Evolutionary conservation across 2,329 filamentous ascomycete genomes (phyloP), one percentile per base, ranked within the genome.

Genomic region (Ceratocystis papillata): DNA sequence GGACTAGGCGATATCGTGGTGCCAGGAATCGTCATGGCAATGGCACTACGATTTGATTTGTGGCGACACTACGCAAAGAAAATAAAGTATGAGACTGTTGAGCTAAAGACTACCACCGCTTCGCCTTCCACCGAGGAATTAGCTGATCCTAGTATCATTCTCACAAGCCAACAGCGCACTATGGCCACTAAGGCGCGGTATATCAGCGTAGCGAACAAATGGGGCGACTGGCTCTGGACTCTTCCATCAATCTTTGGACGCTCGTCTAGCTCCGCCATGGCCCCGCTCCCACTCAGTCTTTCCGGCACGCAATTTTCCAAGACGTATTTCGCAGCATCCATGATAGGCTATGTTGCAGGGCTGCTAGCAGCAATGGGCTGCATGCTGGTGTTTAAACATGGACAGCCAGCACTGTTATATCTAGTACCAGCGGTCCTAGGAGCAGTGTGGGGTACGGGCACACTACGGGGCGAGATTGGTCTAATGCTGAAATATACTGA

Each of bases 1-100:
- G 93, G 93, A 0, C 81, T 97, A 0, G 93, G 93, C n/a, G 93
- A 99, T 73, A 89, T 99, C 67, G 89, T 96, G 1, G 80, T 99
- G 2, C 93, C 93, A 0, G 94, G 93, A 7, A 90, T 97, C 72
- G 87, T 96, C 76, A 87, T 97, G 69, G 90, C 84, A 1, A 81
- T 96, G 53, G 90, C 92, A 1, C 79, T 99, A 28, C 85, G 93
- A n/a, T 96, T 96, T 71, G 93, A 99, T 73, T 80, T 96, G 6
- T 94, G 90, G 77, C 80, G 90, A 65, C 86, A 88, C 77, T 97
- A 97, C 73, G 79, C 87, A 45, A 80, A 80, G 48, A 86, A 89
- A 72, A 81, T 86, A 73, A 81, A 79, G 69, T 76, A 79, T 22
- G 77, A 67, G 5, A 55, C 55, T 7, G 28, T 67, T 17, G 62